These are phyloP conservation scores for Leucoagaricus sp. DNA, from an alignment of 1,284 basidiomycete species.

Conservation along the genomic window DNA sequence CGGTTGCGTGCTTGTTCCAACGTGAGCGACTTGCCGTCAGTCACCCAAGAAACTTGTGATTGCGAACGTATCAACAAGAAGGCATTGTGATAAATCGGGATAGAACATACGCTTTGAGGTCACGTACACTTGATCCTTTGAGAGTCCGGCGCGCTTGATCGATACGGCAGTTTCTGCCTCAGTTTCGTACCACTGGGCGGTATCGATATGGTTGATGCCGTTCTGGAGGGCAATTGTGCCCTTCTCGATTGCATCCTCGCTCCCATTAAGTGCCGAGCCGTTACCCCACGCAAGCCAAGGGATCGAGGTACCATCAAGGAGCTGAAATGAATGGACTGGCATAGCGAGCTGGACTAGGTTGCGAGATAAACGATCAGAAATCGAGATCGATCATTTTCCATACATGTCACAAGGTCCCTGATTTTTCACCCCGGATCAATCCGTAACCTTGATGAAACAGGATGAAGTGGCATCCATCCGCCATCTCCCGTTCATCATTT, in stretches of 20 bases:
- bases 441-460: too few species aligned
- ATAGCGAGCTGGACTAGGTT: conserved; percentile 4
- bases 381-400: too few species aligned
- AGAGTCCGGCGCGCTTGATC: conserved; percentile 24
- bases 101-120: conserved; percentile 34
- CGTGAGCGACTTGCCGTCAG: conserved; percentile 17
- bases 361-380: background rate
- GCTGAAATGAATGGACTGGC: conserved; percentile 23
- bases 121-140: conserved; percentile 36
- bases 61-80: background rate
- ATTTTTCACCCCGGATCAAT: too few species aligned
- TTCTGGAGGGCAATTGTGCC: conserved; percentile 35
- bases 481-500: too few species aligned
- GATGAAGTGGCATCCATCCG: too few species aligned
- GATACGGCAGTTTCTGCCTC: conserved; percentile 37
- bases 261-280: conserved; percentile 32
- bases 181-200: conserved; percentile 42
- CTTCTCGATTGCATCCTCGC: conserved; percentile 34
- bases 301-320: conserved; percentile 32
- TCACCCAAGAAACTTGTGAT: conserved; percentile 5
- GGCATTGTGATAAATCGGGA: background rate
- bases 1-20: conserved; percentile 28
- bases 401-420: too few species aligned
- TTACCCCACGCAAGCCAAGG: conserved; percentile 43
- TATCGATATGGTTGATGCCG: conserved; percentile 46